Base-by-base conservation (phyloP, 192 early-diverging fungal genomes). In the Entomortierella chlamydospora region DNA sequence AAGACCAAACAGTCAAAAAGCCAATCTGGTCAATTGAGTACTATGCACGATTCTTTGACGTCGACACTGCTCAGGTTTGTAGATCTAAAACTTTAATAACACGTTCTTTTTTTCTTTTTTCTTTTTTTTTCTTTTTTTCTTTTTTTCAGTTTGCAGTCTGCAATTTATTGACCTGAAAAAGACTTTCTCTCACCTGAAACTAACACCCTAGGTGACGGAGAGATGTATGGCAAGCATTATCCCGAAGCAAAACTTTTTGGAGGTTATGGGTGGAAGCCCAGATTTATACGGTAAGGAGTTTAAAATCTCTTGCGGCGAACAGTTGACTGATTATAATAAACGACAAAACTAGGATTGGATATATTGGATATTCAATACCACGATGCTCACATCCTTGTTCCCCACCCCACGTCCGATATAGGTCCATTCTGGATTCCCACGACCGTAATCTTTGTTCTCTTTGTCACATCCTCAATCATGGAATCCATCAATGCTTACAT, bases 401-500 rank as follows among this genome's bases (percentile, higher is more conserved):
- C 54, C 20, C 30, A 23, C 29, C 57, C 59, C 28, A 30, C 50
- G 57, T 39, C 51, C 33, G 68, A 18, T 56, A 11, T 37, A 92
- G 91, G 98, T 13, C 97, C 98, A 0, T 97, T 99, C 82, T 99
- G 98, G 98, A 95, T 99, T 41, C 81, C 96, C 6, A 98, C 96
- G 0, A 97, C 96, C 4, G 95, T 97, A 26, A 91, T 99, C 31
- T 97, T 99, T 72, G 70, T 88, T 39, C 88, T 99, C 30, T 99
- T 99, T 86, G 94, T 97, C 22, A 92, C 96, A 15, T 94, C 95
- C 6, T 94, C 94, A 29, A 87, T 99, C 30, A 93, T 97, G 34
- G 90, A 90, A 17, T 93, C 93, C 31, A 92, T 99, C 57, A 89
- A 88, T 22, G 88, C 91, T 41, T 85, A 89, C 42, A 84, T 92